Percentiles rank a stretch among this genome's conserved stretches.
phyloP scores from a whole-genome alignment of 2,329 filamentous ascomycete species.

The Sordariomycetes sp. region DNA sequence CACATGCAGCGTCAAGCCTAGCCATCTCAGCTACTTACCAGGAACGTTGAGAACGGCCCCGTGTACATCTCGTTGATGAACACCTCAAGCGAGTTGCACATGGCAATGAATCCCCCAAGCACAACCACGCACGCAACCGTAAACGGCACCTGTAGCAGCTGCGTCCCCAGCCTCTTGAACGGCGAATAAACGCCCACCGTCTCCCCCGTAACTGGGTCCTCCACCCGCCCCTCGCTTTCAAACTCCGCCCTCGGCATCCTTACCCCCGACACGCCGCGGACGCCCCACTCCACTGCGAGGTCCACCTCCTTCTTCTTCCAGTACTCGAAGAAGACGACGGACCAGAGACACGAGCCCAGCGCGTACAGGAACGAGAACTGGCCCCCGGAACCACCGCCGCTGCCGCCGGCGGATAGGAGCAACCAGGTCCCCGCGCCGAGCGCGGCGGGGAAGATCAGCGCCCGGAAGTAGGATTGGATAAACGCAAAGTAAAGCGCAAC shows the following conservation, averaged over 20 bases:
- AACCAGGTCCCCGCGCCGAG: constrained; percentile 70
- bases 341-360: constrained; percentile 70
- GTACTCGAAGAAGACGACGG: constrained; percentile 80
- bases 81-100: constrained; percentile 85
- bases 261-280: constrained; percentile 70
- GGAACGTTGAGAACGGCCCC: constrained; percentile 71
- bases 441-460: constrained; percentile 67
- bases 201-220: constrained; percentile 75
- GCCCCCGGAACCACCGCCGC: constrained; percentile 23
- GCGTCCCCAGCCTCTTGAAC: constrained; percentile 59
- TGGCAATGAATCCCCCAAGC: constrained; percentile 70
- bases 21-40: constrained; percentile 40
- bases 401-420: constrained; percentile 31
- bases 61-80: constrained; percentile 92
- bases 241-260: constrained; percentile 70
- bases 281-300: constrained; percentile 76
- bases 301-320: constrained; percentile 93
- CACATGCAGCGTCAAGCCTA: neutral
- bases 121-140: constrained; percentile 58
- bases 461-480: constrained; percentile 78
- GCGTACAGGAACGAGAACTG: constrained; percentile 76
- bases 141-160: constrained; percentile 76
- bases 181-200: constrained; percentile 62
- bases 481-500: constrained; percentile 96
- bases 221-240: constrained; percentile 60